Conservation (phyloP, 2,329 filamentous ascomycete genomes). For the Cordyceps militaris region DNA sequence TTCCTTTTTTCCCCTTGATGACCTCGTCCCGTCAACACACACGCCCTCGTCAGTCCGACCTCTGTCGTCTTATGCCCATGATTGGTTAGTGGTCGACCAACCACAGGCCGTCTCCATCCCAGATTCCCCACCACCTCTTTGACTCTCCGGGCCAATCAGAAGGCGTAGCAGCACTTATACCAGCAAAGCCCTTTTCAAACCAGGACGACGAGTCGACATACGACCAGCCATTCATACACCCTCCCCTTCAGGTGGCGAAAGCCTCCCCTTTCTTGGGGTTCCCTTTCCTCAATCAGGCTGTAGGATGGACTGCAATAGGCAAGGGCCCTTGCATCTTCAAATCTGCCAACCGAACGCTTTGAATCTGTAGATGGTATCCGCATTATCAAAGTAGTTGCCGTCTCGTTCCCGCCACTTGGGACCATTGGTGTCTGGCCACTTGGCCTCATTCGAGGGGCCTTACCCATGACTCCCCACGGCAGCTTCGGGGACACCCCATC, state of each 20-base stretch:
- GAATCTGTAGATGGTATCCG: slow-evolving; percentile 8
- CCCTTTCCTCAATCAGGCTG: slow-evolving; percentile 6
- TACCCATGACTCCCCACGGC: background rate
- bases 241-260: background rate
- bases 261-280: background rate
- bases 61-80: background rate
- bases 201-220: slow-evolving; percentile 6
- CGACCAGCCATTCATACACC: background rate
- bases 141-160: background rate
- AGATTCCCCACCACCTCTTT: background rate
- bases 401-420: slow-evolving; percentile 6
- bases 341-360: slow-evolving; percentile 1
- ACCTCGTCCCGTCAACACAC: background rate
- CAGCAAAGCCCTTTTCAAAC: background rate
- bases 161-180: background rate
- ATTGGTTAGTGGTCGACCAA: background rate
- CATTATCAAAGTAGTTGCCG: slow-evolving; percentile 6
- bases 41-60: background rate
- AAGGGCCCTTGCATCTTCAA: background rate
- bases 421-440: background rate
- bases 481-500: background rate
- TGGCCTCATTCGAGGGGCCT: background rate
- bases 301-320: background rate
- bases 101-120: background rate
- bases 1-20: background rate